Conservation (phyloP, 345 rosid genomes). For the Cardiospermum halicacabum region DNA sequence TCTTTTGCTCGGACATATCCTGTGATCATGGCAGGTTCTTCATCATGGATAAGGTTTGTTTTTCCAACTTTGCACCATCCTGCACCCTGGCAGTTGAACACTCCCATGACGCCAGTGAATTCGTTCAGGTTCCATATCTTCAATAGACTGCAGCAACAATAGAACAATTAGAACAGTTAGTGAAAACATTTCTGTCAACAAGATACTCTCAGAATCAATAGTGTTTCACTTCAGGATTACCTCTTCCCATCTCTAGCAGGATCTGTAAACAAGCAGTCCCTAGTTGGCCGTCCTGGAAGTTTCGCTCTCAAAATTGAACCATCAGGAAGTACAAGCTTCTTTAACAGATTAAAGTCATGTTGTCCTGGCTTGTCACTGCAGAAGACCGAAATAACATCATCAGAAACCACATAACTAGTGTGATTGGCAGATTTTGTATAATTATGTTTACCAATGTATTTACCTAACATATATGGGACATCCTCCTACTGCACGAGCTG, state of each 20-base stretch:
- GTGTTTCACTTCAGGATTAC: slow-evolving; percentile 19
- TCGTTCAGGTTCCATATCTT: slow-evolving; percentile 70
- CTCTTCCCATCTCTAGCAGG: slow-evolving; percentile 60
- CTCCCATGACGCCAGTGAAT: slow-evolving; percentile 50
- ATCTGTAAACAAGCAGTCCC: slow-evolving; percentile 61
- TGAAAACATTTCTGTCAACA: not conserved
- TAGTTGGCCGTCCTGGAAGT: slow-evolving; percentile 67
- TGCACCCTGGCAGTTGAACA: slow-evolving; percentile 67
- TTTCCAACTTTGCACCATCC: slow-evolving; percentile 64
- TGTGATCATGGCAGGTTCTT: slow-evolving; percentile 45
- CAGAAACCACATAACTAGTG: not conserved
- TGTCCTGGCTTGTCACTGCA: slow-evolving; percentile 68
- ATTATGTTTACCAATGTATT: not conserved
- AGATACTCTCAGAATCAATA: not conserved
- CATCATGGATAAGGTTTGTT: slow-evolving; percentile 55
- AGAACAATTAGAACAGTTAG: slow-evolving; percentile 3
- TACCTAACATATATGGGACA: slow-evolving; percentile 64
- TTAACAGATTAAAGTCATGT: slow-evolving; percentile 55
- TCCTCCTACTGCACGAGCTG: slow-evolving; percentile 64
- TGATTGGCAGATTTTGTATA: not conserved
- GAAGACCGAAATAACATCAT: not conserved
- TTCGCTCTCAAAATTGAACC: slow-evolving; percentile 66
- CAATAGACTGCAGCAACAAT: slow-evolving; percentile 38
- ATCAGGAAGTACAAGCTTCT: slow-evolving; percentile 61
- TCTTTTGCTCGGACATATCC: slow-evolving; percentile 49